phyloP scores from a whole-genome alignment of 2,329 filamentous ascomycete genomes.

The Nannizzia gypsea region DNA sequence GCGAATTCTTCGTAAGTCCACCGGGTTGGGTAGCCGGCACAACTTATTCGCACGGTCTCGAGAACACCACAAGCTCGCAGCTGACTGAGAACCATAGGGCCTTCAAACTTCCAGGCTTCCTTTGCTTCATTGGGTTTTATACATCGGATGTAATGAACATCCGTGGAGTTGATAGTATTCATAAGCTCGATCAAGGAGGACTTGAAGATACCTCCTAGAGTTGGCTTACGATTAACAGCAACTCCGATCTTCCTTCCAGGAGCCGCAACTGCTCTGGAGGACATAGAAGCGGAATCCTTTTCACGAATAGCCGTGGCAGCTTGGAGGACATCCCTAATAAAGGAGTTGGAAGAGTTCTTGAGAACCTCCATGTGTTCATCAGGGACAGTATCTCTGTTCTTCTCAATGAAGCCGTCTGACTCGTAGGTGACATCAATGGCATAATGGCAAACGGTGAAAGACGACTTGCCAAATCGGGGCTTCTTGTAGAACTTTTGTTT shows the following conservation, averaged over 20 bases:
- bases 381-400: constrained; percentile 96
- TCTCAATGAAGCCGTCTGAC: constrained; percentile 97
- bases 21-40: constrained; percentile 88
- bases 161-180: constrained; percentile 93
- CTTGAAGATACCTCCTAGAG: constrained; percentile 95
- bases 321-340: constrained; percentile 72
- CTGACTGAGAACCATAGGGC: constrained; percentile 96
- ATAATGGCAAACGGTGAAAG: constrained; percentile 98
- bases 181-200: constrained; percentile 96
- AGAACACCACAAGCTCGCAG: constrained; percentile 96
- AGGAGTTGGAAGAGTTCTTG: constrained; percentile 68
- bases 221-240: constrained; percentile 90
- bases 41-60: constrained; percentile 95
- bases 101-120: constrained; percentile 94
- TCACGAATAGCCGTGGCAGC: constrained; percentile 79
- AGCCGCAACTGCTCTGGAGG: constrained; percentile 62
- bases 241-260: constrained; percentile 77
- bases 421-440: constrained; percentile 97
- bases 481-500: constrained; percentile 99
- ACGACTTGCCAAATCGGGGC: constrained; percentile 89
- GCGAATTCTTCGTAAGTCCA: constrained; percentile 99
- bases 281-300: constrained; percentile 57
- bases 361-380: constrained; percentile 96
- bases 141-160: constrained; percentile 97
- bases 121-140: constrained; percentile 99